Evolutionary conservation across 805 yeast genomes (phyloP), one percentile per base, ranked within the genome.

Genomic region (Hanseniaspora clermontiae): DNA sequence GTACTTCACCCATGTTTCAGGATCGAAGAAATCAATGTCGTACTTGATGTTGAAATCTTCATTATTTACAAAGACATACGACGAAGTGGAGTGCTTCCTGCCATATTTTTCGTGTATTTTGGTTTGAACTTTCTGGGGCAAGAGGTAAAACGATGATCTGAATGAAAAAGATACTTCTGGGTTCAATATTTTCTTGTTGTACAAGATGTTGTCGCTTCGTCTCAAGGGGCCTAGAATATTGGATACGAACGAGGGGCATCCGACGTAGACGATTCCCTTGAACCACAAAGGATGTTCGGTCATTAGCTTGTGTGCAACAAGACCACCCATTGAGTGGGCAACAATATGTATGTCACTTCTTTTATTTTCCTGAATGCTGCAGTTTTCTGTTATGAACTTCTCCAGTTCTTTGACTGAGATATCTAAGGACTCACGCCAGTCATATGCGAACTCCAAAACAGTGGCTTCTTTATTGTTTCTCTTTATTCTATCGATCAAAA

Each of bases 251-350:
- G 82, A 74, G 2, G 97, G 97, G 0, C 81, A 77, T 1, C 96
- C 97, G 14, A 80, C 91, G 64, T 88, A 90, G 2, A 90, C 68
- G 0, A 90, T 61, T 1, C 93, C 91, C 59, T 90, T 74, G 63
- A 90, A 77, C 45, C 88, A 67, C 14, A 77, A 70, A 0, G 95
- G 89, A 58, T 80, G 77, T 52, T 72, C 71, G 55, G 83, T 84
- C 74, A 90, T 72, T 0, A 84, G 87, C 57, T 84, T 82, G 65
- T 88, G 96, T 0, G 95, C 81, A 7, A 90, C 77, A 37, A 90
- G 65, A 0, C 97, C 97, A 54, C 97, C 97, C 96, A 90, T 89
- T 0, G 96, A 88, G 67, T 90, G 97, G 0, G 93, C 93, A 53
- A 90, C 79, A 1, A 90, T 80, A 29, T 83, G 70, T 0, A 82